A percentile compares a stretch with the other conserved stretches of the same genome.
phyloP scores from a whole-genome alignment of 805 yeast species.

The Sporopachydermia lactativora region DNA sequence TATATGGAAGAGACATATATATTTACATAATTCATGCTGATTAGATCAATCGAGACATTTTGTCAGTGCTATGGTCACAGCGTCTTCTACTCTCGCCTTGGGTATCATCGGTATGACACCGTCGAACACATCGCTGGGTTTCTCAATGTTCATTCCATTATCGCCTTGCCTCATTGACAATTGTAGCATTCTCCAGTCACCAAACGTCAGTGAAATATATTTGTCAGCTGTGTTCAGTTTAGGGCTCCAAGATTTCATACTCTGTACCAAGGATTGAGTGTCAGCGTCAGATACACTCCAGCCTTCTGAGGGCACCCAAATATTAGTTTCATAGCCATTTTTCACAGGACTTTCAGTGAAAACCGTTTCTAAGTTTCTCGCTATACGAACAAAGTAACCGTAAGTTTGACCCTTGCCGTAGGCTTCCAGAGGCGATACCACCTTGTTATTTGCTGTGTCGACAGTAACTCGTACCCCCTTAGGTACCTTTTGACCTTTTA shows the following conservation, averaged over 20 bases:
- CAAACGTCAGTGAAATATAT: background rate
- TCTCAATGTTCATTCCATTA: background rate
- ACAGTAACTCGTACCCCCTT: background rate
- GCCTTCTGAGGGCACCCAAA: background rate
- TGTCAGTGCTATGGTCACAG: background rate
- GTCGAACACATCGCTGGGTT: background rate
- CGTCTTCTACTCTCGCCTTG: background rate
- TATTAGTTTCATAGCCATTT: background rate
- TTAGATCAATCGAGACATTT: background rate
- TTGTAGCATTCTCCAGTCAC: slow-evolving; percentile 1
- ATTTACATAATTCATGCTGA: too few relatives aligned
- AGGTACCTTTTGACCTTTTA: background rate
- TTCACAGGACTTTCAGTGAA: background rate
- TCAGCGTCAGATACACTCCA: background rate
- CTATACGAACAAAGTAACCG: background rate
- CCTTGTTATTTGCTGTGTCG: background rate
- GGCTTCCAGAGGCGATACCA: background rate
- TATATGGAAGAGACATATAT: too few relatives aligned
- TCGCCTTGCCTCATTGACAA: background rate
- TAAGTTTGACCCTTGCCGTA: background rate
- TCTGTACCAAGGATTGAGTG: background rate
- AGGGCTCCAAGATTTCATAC: background rate
- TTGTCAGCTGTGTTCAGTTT: background rate
- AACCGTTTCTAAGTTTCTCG: background rate
- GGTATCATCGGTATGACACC: background rate